A percentile compares a stretch with the other conserved stretches of the same genome.
Evolutionary conservation across 345 rosid genomes (phyloP).

Genomic region (Geranium rotundifolium): DNA sequence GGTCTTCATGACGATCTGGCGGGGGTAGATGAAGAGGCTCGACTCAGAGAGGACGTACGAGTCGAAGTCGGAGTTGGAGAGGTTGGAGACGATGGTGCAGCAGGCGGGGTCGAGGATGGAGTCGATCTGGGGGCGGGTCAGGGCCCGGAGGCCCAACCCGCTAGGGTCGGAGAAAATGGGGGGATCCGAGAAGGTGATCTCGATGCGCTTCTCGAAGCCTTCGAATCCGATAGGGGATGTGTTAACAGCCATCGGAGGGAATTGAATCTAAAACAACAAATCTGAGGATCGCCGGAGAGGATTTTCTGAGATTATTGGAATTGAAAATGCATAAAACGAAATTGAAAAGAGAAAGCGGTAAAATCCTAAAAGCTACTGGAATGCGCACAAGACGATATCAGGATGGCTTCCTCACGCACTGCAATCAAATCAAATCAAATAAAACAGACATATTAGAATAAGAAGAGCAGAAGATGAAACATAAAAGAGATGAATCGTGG

Average conservation of each 20-base stretch:
- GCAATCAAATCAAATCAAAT: slow-evolving; percentile 16
- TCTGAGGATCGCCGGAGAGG: too few species aligned
- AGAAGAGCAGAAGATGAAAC: background rate
- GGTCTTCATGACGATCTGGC: slow-evolving; percentile 58
- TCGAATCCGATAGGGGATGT: slow-evolving; percentile 47
- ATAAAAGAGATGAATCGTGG: background rate
- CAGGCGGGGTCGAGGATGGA: slow-evolving; percentile 47
- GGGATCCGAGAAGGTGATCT: slow-evolving; percentile 45
- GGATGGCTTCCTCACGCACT: slow-evolving; percentile 82
- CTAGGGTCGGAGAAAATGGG: slow-evolving; percentile 36
- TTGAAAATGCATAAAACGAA: background rate
- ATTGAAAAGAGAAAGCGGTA: slow-evolving; percentile 3
- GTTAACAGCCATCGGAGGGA: too few species aligned
- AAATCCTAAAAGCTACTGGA: background rate
- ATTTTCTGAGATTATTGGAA: too few species aligned
- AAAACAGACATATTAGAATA: too few species aligned
- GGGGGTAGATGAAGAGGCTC: slow-evolving; percentile 53
- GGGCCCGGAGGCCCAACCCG: slow-evolving; percentile 41
- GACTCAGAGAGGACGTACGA: slow-evolving; percentile 83
- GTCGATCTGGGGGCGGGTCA: slow-evolving; percentile 43
- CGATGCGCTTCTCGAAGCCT: slow-evolving; percentile 71
- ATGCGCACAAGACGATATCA: slow-evolving; percentile 24
- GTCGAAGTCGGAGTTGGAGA: slow-evolving; percentile 49
- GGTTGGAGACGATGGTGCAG: slow-evolving; percentile 58
- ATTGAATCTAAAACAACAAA: too few species aligned